Base-by-base conservation (phyloP, 257 asterid genomes). In the Paulownia fortunei region DNA sequence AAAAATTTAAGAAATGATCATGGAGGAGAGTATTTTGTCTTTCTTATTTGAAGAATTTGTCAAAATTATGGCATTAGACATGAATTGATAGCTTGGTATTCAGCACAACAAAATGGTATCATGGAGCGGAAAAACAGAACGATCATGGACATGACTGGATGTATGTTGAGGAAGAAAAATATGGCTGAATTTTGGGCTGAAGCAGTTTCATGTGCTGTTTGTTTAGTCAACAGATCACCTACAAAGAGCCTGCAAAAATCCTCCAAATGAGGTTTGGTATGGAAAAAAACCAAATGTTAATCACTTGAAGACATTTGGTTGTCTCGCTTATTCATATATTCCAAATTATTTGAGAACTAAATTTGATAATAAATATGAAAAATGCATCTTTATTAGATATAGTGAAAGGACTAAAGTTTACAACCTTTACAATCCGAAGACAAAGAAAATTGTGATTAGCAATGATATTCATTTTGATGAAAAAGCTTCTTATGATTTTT, bases 211-310 rank as follows among this genome's bases (percentile, higher is more conserved):
- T 78, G 66, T 32, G 66, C 6, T 23, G 37, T 78, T 34, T 78
- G 47, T 37, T 59, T 78, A 6, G 32, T 78, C 2, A n/a, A n/a
- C n/a, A n/a, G n/a, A n/a, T 69, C 54, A 60, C 64, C 76, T 13
- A 56, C 76, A 30, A 69, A 44, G 69, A 41, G 42, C 5, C 34
- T 69, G 41, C 5, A 68, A 0, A n/a, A 77, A 7, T 39, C 69
- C 76, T 46, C 71, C 51, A n/a, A 24, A 68, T 15, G 63, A 69
- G 47, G 21, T 36, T 39, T 56, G 70, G 76, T 78, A 59, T 69
- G 72, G 55, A 0, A 26, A 7, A 18, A 67, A 77, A 42, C n/a
- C 73, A 7, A 65, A 24, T 65, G 32, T 44, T 59, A 3, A 6
- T 9, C 54, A 60, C 13, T 15, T 59, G 27, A 78, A 4, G 49